Base-by-base conservation (phyloP, 108 stramenopile genomes). In the Cyclotella kingstonii region DNA sequence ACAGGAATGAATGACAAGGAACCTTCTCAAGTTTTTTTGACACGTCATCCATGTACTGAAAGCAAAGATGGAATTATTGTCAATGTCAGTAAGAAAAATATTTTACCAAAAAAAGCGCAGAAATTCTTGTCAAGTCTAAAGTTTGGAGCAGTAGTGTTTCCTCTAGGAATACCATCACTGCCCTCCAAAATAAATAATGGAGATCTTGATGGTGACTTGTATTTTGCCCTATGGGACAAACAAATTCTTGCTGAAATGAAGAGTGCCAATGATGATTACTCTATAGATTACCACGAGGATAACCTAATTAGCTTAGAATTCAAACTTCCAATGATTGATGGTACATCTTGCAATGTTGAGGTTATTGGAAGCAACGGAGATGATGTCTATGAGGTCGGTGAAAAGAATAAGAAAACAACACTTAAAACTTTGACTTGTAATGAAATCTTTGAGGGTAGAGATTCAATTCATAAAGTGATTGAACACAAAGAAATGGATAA, bases 181-280 rank as follows among this genome's bases (percentile, higher is more conserved):
- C 78, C 78, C 12, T 28, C 41, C 5, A 34, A 25, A 18, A 79
- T 79, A 3, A 66, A 66, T 25, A 38, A 58, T 19, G 71, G 78
- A 26, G 78, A 79, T 45, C 43, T 73, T 2, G 78, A 79, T 53
- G 78, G 78, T 4, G 78, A 79, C 29, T 47, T 27, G 1, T 79
- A 73, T 41, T 63, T 73, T 31, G 44, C 48, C 9, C 46, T 54
- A 4, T 79, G 71, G 71, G 61, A 79, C 41, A n/a, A 52, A 23
- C 19, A 44, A 14, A 63, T 79, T 17, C 28, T 78, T 38, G 0
- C 8, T 4, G 31, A 53, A 53, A 35, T 17, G 3, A 39, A 29
- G 2, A 19, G 7, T 12, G 5, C 1, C 9, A 33, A 36, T 31
- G 40, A 9, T 7, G n/a, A n/a, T n/a, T n/a, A n/a, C n/a, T n/a